Conservation (phyloP, 805 yeast genomes). For the Candida namnaoensis region DNA sequence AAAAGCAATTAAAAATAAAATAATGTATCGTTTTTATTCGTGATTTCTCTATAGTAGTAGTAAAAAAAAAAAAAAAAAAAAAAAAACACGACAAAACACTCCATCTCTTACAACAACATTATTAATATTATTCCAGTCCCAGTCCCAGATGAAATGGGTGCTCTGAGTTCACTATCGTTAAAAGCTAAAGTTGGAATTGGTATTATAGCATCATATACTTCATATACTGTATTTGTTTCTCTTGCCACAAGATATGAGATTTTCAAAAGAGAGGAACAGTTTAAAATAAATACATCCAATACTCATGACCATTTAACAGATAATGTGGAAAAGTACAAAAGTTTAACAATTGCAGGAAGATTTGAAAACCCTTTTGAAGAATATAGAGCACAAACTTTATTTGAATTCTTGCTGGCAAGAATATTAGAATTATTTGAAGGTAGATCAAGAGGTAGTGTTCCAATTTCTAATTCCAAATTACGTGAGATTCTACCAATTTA, state of each 20-base stretch:
- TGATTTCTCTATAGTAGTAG: too few relatives aligned
- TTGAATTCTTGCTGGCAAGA: constrained; percentile 74
- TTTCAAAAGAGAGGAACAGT: constrained; percentile 25
- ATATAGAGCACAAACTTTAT: constrained; percentile 82
- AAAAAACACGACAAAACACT: too few relatives aligned
- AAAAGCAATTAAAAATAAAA: too few relatives aligned
- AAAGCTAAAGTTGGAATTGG: constrained; percentile 17
- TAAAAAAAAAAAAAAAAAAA: too few relatives aligned
- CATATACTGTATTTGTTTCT: constrained; percentile 57
- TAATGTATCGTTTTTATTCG: too few relatives aligned
- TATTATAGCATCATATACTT: constrained; percentile 41
- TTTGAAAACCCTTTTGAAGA: constrained; percentile 89
- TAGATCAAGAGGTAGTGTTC: constrained; percentile 51
- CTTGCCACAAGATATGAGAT: constrained; percentile 46
- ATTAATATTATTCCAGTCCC: too few relatives aligned
- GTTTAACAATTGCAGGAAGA: constrained; percentile 58
- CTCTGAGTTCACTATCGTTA: background rate
- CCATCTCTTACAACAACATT: too few relatives aligned
- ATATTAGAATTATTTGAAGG: constrained; percentile 60
- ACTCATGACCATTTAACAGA: constrained; percentile 8
- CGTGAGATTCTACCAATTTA: constrained; percentile 49
- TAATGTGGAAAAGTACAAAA: constrained; percentile 26
- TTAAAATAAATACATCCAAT: too few relatives aligned
- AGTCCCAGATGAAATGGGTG: background rate
- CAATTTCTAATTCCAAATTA: constrained; percentile 35